Evolutionary conservation across 805 yeast genomes (phyloP), one percentile per base, ranked within the genome.

Genomic region (Ogataea kodamae): DNA sequence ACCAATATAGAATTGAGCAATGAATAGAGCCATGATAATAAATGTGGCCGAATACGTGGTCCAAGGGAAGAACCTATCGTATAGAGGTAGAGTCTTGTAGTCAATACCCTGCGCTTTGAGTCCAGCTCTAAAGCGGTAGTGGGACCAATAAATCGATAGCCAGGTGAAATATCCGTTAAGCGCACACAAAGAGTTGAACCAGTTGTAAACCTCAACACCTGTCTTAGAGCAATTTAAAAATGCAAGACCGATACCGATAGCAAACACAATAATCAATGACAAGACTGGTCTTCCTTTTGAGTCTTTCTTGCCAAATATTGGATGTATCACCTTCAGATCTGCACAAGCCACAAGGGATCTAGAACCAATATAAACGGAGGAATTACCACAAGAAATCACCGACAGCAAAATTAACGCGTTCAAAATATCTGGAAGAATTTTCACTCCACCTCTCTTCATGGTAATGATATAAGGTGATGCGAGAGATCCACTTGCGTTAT

Each of bases 381-480:
- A 74, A 60, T 81, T 83, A 9, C 82, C 81, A 28, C 87, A 87
- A 8, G 87, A 45, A 29, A 61, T 67, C 9, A 62, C 63, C 10
- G 62, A 53, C 4, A 57, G 45, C n/a, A 65, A 40, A 8, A 83
- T 78, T n/a, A 81, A 74, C 2, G 78, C 88, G 54, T 85, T 85
- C 51, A 85, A 68, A 26, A 85, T 72, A 43, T 77, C 78, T 27
- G 85, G 88, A 42, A 83, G 61, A 1, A 73, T 87, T 18, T 55
- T 52, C 45, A 83, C 80, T 24, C 69, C 62, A 14, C 83, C 81
- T 44, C 67, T 69, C 45, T 72, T 69, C 47, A 84, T 76, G 28
- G 89, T 94, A 50, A 82, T 76, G 30, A 81, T 87, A 49, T 81
- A 83, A 21, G 94, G 94, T 6, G 89, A 80, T 10, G 88, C 85